Evolutionary conservation across 2,329 filamentous ascomycete genomes (phyloP), one percentile per base, ranked within the genome.

Genomic region (Ceratocystis cubensis): DNA sequence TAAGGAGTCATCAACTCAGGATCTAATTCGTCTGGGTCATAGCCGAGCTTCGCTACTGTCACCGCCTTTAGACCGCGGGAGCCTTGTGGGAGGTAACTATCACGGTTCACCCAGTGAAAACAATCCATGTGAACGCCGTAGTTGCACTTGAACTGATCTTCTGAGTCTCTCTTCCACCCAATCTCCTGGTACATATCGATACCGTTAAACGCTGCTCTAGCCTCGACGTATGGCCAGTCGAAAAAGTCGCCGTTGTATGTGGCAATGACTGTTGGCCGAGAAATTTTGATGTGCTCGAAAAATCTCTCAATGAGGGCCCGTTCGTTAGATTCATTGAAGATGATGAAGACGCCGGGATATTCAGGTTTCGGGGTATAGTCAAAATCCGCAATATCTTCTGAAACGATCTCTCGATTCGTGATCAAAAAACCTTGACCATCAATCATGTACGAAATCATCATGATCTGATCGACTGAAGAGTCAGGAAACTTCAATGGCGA

Each of bases 161-260:
- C 94, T 72, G 79, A 89, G 76, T 96, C 94, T 76, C 94, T 97
- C 72, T 87, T 87, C 83, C 96, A 99, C 4, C 94, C 94, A 72
- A 96, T 99, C 75, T 99, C 95, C 69, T 88, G 89, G 76, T 99
- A 99, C 94, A 99, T 97, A 76, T 99, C 94, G 74, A 99, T 96
- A 37, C 95, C 94, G 71, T 95, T 88, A 70, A 96, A 84, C 73
- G 91, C 95, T 33, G 95, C 91, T 77, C 94, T 83, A 57, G 94
- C 86, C 78, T 99, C 94, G 28, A 99, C 91, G 73, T 95, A 99
- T 0, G 94, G 93, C 94, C 94, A 99, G 87, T 99, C 94, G 86
- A 99, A 99, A 75, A 99, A 99, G 79, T 99, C 94, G 78, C 94
- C 94, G 90, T 99, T 99, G 82, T 99, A 99, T n/a, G 94, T 99